Evolutionary conservation across 371 early-diverging fungal species (phyloP).

Genomic region (Haplosporangium sp.): DNA sequence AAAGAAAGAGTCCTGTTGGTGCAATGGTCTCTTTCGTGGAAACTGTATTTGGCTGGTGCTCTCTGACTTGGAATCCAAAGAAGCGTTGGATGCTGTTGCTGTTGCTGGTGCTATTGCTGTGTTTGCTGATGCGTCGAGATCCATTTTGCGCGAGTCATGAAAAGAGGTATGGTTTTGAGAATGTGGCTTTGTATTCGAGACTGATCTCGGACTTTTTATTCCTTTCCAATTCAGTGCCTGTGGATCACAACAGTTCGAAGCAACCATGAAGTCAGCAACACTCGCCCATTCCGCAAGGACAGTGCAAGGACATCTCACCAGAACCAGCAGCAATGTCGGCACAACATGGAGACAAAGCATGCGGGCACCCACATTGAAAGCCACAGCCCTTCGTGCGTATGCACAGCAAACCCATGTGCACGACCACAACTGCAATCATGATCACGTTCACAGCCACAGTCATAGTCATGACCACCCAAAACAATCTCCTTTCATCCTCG

Average conservation of each 20-base stretch:
- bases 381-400: too few species aligned
- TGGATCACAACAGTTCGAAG: too few species aligned
- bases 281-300: slow-evolving; percentile 2
- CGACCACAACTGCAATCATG: slow-evolving; percentile 40
- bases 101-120: neutral
- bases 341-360: neutral
- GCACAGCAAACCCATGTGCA: slow-evolving; percentile 29
- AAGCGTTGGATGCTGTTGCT: neutral
- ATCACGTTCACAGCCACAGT: slow-evolving; percentile 30
- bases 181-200: slow-evolving; percentile 6
- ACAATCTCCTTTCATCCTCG: slow-evolving; percentile 40
- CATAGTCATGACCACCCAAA: slow-evolving; percentile 26
- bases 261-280: slow-evolving; percentile 15
- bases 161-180: neutral
- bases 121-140: slow-evolving; percentile 22
- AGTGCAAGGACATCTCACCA: neutral
- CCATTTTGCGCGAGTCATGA: slow-evolving; percentile 11
- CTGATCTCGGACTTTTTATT: slow-evolving; percentile 3
- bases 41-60: neutral
- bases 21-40: slow-evolving; percentile 29
- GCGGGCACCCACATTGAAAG: neutral
- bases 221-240: too few species aligned
- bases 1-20: slow-evolving; percentile 61
- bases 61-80: neutral
- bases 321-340: neutral